phyloP scores from a whole-genome alignment of 805 yeast genomes.

The Candida saitoana region DNA sequence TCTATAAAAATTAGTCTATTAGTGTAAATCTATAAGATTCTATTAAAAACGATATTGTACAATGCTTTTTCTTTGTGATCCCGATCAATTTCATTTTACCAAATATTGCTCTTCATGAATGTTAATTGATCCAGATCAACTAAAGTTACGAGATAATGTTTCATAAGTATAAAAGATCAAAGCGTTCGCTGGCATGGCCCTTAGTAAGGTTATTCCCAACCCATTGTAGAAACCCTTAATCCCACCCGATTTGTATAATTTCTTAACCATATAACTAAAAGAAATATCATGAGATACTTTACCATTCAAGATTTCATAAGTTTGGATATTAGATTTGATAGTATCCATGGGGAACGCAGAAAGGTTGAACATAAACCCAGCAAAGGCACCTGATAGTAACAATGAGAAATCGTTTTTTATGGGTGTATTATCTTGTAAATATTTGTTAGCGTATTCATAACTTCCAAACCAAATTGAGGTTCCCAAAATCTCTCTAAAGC shows the following conservation, averaged over 20 bases:
- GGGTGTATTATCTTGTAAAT: conserved; percentile 12
- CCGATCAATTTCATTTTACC: too few species aligned
- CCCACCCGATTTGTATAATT: conserved; percentile 47
- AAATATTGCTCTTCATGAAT: too few species aligned
- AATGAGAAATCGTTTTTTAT: conserved; percentile 47
- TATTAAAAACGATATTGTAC: too few species aligned
- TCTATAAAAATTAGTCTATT: conserved; percentile 1
- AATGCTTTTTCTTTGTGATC: too few species aligned
- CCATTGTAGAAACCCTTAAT: conserved; percentile 76
- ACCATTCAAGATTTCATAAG: conserved; percentile 33
- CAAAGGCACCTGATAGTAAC: conserved; percentile 75
- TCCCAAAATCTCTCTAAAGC: conserved; percentile 81
- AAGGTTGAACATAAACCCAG: conserved; percentile 79
- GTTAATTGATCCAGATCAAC: conserved; percentile 5
- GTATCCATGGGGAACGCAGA: conserved; percentile 89
- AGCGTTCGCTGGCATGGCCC: conserved; percentile 91
- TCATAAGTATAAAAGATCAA: conserved; percentile 80
- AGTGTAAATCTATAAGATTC: conserved; percentile 5
- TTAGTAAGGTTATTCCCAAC: conserved; percentile 69
- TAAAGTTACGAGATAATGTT: conserved; percentile 38
- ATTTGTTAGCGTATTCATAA: conserved; percentile 54
- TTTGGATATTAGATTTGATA: conserved; percentile 81
- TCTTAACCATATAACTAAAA: conserved; percentile 29
- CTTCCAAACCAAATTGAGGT: conserved; percentile 94
- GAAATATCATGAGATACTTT: background rate